Evolutionary conservation across 805 yeast genomes (phyloP), one percentile per base, ranked within the genome.

Genomic region (Saccharomycopsis sp.): DNA sequence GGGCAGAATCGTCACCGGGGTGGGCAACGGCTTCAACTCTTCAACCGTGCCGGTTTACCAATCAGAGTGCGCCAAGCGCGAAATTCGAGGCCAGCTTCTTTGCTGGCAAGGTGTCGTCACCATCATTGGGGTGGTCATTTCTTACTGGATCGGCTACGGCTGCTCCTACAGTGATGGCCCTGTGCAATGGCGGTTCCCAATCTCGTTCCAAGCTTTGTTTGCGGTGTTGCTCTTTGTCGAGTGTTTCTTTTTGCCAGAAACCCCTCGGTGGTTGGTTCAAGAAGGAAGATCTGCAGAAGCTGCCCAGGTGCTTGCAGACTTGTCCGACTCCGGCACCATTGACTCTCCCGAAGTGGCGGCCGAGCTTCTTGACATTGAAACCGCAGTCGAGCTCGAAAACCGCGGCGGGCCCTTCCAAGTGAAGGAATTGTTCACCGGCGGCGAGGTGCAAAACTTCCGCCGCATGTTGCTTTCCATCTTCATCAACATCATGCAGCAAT

Each of bases 21-120:
- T 80, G 34, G 92, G 88, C 51, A 79, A 76, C 47, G 89, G 92
- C 45, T 57, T 80, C 54, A 73, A 74, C 55, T 78, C 87, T 9
- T 74, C 86, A 10, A 77, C 86, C 22, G 77, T 80, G 40, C 92
- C 92, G 10, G 77, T 79, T 48, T 82, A 82, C 75, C 87, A 79
- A 55, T 69, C 88, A 1, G 94, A 83, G 59, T 69, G 75, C 58
- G 70, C 85, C 30, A 71, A 70, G 45, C 70, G 84, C 6, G 72
- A 69, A 44, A 67, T 64, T 46, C 73, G 87, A 64, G 88, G 88
- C 50, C 63, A 64, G n/a, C 8, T 15, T n/a, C 36, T 33, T 33
- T 9, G n/a, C 8, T 33, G 36, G 36, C 80, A 77, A 59, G 84
- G 83, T 35, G 69, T 78, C 15, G 68, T 76, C 30, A 74, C 79